Evolutionary conservation across 2,329 filamentous ascomycete species (phyloP).

Genomic region (Hyphodiscus sp.): DNA sequence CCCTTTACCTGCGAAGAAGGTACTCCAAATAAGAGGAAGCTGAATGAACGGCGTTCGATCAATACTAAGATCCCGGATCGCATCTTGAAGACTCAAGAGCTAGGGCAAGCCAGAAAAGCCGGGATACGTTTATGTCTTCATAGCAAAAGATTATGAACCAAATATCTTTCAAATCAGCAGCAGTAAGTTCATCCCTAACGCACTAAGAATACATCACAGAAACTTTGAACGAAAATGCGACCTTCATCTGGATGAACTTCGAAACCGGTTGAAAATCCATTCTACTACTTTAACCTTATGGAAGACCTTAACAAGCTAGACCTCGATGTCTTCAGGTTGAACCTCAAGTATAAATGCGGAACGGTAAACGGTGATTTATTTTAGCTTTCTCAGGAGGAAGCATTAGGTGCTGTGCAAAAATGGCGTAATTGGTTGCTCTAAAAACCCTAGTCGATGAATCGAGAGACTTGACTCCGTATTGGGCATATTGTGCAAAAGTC

Average conservation of each 20-base stretch:
- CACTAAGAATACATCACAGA: neutral
- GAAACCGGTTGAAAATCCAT: neutral
- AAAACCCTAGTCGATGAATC: neutral
- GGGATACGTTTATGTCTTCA: no score
- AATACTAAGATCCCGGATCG: no score
- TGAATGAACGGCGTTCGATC: no score
- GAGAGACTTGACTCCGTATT: neutral
- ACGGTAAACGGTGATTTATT: neutral
- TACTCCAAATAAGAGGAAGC: no score
- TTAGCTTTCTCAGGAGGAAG: neutral
- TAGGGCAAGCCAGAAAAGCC: no score
- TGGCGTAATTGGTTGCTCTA: neutral
- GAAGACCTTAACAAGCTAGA: neutral
- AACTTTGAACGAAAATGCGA: neutral
- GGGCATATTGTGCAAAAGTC: neutral
- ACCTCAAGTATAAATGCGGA: neutral
- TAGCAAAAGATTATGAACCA: no score
- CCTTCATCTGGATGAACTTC: neutral
- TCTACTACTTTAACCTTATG: neutral
- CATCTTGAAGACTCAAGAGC: no score
- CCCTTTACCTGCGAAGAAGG: no score
- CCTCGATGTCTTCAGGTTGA: neutral
- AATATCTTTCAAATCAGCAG: neutral
- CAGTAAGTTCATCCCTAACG: neutral
- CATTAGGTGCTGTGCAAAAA: neutral